Evolutionary conservation across 2,329 filamentous ascomycete species (phyloP), one percentile per base, ranked within the genome.

Genomic region (Nothophoma quercina): DNA sequence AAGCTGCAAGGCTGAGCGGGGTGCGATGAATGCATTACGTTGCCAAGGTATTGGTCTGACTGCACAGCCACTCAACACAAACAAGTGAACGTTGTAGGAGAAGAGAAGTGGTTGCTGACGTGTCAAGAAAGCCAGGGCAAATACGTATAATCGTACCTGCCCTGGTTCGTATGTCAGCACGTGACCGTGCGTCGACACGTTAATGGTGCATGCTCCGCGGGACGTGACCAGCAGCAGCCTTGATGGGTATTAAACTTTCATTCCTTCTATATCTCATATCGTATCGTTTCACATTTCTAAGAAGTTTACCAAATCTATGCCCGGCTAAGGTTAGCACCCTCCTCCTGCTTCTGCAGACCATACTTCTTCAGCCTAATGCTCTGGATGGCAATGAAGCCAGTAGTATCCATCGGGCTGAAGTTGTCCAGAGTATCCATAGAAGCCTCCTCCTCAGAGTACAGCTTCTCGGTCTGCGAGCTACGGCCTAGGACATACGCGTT

Each of bases 351-450:
- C 63, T 73, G 69, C 19, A 71, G 63, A 10, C 72, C 72, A 44
- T 74, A 74, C 63, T 74, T 74, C 77, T 80, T 80, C 58, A 80
- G 65, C 32, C 76, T 63, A 29, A 89, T 88, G 59, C 84, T 84
- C 68, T 93, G 81, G 64, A 91, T 87, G 45, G 81, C 82, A 68
- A 93, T 86, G 77, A 88, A 88, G 25, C 85, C 85, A 32, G 84
- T 87, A 33, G 86, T 88, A 67, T 88, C 87, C 55, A 78, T 78
- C 15, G 87, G 86, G 62, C 79, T 79, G 70, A 90, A 90, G 75
- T 86, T 84, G 62, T 83, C 86, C 60, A 90, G 82, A 61, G 85
- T 85, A 70, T 91, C 88, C 87, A 90, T 89, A 61, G 79, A 83
- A 57, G 81, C 82, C 78, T 88, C 87, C 65, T 80, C 80, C 75